Evolutionary conservation across 441 rosid species (phyloP).

Genomic region (Bocquillonia castaneifolia): DNA sequence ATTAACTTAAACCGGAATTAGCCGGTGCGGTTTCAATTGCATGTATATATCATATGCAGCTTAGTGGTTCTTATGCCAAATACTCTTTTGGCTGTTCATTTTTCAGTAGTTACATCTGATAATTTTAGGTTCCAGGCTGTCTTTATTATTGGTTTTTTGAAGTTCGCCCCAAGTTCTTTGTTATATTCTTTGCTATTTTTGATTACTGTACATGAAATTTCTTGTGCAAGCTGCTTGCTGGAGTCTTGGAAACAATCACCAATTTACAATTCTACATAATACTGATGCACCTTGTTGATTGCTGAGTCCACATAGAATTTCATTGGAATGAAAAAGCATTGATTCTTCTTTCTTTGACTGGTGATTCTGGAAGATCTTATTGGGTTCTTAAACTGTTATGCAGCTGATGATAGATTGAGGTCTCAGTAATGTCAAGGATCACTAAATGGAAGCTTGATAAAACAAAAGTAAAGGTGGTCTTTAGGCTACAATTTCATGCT

Average conservation of each 20-base stretch:
- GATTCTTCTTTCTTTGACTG: neutral
- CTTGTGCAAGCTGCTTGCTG: neutral
- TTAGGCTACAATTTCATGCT: constrained; percentile 95
- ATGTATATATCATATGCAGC: neutral
- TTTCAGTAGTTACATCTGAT: neutral
- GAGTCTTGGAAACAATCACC: neutral
- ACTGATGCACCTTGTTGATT: neutral
- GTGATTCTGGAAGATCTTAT: constrained; percentile 11
- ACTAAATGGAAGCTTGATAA: constrained; percentile 94
- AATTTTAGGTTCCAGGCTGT: neutral
- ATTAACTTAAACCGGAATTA: too few relatives aligned
- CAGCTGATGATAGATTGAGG: constrained; percentile 38
- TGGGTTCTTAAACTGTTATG: constrained; percentile 21
- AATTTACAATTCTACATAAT: neutral
- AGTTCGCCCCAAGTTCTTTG: neutral
- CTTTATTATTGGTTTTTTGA: neutral
- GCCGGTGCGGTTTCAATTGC: neutral
- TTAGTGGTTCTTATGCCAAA: neutral
- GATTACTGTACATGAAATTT: neutral
- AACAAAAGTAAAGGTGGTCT: constrained; percentile 94
- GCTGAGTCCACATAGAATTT: neutral
- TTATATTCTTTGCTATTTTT: neutral
- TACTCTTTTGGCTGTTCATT: neutral
- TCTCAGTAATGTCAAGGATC: constrained; percentile 69
- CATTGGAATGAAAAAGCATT: neutral